Evolutionary conservation across 768 basidiomycete species (phyloP), one percentile per base, ranked within the genome.

Genomic region (Filobasidium wieringae): DNA sequence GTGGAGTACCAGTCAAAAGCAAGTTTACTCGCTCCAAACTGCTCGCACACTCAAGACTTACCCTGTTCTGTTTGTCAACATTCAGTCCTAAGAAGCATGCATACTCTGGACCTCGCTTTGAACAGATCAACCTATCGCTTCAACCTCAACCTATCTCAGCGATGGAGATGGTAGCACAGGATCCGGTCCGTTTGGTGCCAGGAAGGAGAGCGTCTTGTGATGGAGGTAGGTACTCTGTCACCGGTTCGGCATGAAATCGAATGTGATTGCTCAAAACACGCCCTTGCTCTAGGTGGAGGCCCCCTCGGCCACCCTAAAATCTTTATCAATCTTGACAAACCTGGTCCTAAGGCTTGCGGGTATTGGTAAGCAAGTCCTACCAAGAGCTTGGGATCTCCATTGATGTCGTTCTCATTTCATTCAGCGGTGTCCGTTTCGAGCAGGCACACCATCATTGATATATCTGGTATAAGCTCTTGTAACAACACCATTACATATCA

Each of bases 291-390:
- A 97, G 93, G 93, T 75, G 85, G 84, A 71, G 95, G 93, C 11
- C 82, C 95, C 40, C 80, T 99, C 29, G 95, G 95, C 24, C 95
- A 99, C 72, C 95, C 95, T 5, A 92, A 90, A 78, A 83, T 97
- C 60, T 97, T 81, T 69, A 90, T 99, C 73, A 97, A 97, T 77
- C 73, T 99, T 71, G 90, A 97, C 78, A 83, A 88, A 75, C 83
- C 86, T 55, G 72, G 72, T 49, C 81, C 89, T 69, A 84, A 82
- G 63, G 74, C 87, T 52, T 96, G 91, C 78, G 91, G 91, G 87
- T 95, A 78, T 19, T 36, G 33, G 29, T 27, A 22, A 11, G 30
- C 51, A 2, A 58, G 27, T 39, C 22, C 27, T 22, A 17, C 5
- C 31, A 11, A 8, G 27, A 11, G 5, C 9, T 15, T 17, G 29